phyloP scores from a whole-genome alignment of 108 stramenopile genomes.

The Phaeodactylum tricornutum region DNA sequence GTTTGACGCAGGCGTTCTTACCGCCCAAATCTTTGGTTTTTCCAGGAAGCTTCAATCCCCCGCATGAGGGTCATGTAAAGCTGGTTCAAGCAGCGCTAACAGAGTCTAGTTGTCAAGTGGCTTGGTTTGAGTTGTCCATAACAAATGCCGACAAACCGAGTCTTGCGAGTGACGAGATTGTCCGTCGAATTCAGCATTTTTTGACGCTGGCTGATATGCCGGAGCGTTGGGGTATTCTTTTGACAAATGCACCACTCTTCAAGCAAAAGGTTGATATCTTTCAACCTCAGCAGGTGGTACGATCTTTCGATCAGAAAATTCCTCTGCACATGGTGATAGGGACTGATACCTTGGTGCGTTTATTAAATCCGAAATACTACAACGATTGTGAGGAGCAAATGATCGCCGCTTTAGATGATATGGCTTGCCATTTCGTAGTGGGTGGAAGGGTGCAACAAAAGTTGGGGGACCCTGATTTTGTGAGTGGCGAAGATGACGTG shows the following conservation, averaged over 20 bases:
- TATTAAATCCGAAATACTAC: slow-evolving; percentile 88
- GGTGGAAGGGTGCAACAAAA: slow-evolving; percentile 64
- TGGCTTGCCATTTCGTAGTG: slow-evolving; percentile 56
- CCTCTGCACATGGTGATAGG: slow-evolving; percentile 73
- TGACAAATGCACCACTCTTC: slow-evolving; percentile 74
- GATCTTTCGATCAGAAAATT: neutral
- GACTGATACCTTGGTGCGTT: slow-evolving; percentile 77
- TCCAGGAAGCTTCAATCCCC: slow-evolving; percentile 87
- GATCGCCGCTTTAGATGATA: slow-evolving; percentile 36
- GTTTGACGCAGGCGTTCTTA: slow-evolving; percentile 25
- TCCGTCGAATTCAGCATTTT: slow-evolving; percentile 43
- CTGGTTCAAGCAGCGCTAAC: slow-evolving; percentile 60
- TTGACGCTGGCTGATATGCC: slow-evolving; percentile 31
- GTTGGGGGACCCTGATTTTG: slow-evolving; percentile 26
- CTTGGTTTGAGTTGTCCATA: slow-evolving; percentile 72
- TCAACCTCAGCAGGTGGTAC: slow-evolving; percentile 5
- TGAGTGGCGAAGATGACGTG: slow-evolving; percentile 56
- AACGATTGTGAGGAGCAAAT: slow-evolving; percentile 35
- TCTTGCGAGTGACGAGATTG: slow-evolving; percentile 43
- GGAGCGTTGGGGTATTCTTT: slow-evolving; percentile 63
- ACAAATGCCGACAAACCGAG: slow-evolving; percentile 81
- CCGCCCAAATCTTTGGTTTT: slow-evolving; percentile 55
- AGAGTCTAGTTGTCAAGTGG: slow-evolving; percentile 4
- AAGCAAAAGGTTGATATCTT: slow-evolving; percentile 40
- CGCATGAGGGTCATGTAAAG: slow-evolving; percentile 70